These are phyloP conservation scores for Monilinia laxa DNA, from an alignment of 2,329 filamentous ascomycete genomes.

Conservation along the genomic window DNA sequence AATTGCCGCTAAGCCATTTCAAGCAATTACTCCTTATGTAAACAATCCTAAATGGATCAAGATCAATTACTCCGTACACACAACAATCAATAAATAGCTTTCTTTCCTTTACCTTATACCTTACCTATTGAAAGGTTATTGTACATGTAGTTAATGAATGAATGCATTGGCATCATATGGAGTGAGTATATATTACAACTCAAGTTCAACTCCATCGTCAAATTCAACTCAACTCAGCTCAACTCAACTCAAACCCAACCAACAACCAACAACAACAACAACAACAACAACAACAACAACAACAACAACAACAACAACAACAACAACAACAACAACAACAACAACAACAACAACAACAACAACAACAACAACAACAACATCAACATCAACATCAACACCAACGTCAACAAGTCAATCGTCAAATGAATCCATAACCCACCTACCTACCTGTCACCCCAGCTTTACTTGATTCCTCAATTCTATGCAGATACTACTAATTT, in stretches of 20 bases:
- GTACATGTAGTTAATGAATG: too few species aligned
- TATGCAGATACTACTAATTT: slow-evolving; percentile 20
- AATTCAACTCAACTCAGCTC: not conserved
- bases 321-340: not conserved
- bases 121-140: too few species aligned
- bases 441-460: not conserved
- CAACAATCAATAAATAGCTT: not conserved
- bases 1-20: not conserved
- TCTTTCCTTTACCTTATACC: too few species aligned
- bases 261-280: not conserved
- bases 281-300: too few species aligned
- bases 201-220: too few species aligned
- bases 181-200: too few species aligned
- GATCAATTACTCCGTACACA: too few species aligned
- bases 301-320: too few species aligned
- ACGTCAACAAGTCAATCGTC: not conserved
- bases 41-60: not conserved
- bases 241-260: not conserved
- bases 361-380: too few species aligned
- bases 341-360: not conserved
- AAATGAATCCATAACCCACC: too few species aligned
- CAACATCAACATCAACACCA: not conserved
- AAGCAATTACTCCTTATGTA: not conserved
- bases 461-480: not conserved
- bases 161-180: too few species aligned